Conservation (phyloP, 2,329 filamentous ascomycete species). For the Fusarium avenaceum region DNA sequence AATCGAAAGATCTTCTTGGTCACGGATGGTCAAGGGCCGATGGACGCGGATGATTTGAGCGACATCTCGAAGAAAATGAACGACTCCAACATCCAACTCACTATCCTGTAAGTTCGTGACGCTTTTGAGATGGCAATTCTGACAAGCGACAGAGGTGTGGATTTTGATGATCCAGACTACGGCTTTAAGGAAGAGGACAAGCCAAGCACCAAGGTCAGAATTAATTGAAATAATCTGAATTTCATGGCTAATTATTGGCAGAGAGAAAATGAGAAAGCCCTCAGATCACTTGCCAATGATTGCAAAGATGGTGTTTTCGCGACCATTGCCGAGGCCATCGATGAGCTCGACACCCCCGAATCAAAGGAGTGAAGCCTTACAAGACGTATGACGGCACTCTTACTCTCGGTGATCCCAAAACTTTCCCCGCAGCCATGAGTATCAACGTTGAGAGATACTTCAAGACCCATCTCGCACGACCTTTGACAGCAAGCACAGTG, state of each 20-base stretch:
- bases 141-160: conserved; percentile 74
- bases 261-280: conserved; percentile 75
- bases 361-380: conserved; percentile 82
- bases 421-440: conserved; percentile 79
- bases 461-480: conserved; percentile 81
- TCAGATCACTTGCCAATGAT: conserved; percentile 74
- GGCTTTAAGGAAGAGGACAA: conserved; percentile 95
- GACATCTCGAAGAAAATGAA: conserved; percentile 82
- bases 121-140: conserved; percentile 22
- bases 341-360: conserved; percentile 79
- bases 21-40: conserved; percentile 81
- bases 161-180: conserved; percentile 92
- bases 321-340: conserved; percentile 88
- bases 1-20: conserved; percentile 84
- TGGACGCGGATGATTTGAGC: conserved; percentile 79
- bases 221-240: background rate
- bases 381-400: conserved; percentile 84
- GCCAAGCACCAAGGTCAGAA: conserved; percentile 71
- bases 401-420: conserved; percentile 81
- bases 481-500: conserved; percentile 83
- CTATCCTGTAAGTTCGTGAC: conserved; percentile 74
- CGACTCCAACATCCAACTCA: conserved; percentile 80
- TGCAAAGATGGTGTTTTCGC: conserved; percentile 79
- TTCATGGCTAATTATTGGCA: conserved; percentile 37
- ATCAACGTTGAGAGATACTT: conserved; percentile 95